A percentile compares a stretch with the other conserved stretches of the same genome.
phyloP scores from a whole-genome alignment of 164 flowering plant genomes.

The Santalum album region DNA sequence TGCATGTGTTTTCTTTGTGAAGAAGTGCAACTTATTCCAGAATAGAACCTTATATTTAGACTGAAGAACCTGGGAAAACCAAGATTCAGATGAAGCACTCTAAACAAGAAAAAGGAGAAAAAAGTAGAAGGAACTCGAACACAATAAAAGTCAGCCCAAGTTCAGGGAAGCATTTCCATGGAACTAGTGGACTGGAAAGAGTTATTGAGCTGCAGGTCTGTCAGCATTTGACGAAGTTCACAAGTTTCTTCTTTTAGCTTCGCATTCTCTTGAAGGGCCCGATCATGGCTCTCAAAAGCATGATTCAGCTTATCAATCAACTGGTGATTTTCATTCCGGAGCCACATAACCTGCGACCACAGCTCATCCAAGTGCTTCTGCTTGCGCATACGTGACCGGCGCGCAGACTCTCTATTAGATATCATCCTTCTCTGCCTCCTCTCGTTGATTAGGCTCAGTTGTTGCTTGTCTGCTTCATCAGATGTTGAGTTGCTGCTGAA shows the following conservation, averaged over 20 bases:
- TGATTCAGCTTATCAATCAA: constrained; percentile 71
- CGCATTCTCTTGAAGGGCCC: constrained; percentile 54
- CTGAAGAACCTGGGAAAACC: too few relatives aligned
- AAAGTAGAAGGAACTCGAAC: background rate
- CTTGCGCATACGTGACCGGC: constrained; percentile 89
- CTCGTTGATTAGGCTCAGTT: constrained; percentile 55
- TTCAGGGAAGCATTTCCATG: constrained; percentile 26
- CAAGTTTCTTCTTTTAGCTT: constrained; percentile 61
- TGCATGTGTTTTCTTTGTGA: too few relatives aligned
- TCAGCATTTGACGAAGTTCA: constrained; percentile 56
- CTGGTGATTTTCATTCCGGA: constrained; percentile 70
- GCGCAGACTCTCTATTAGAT: constrained; percentile 90
- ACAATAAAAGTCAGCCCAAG: constrained; percentile 7
- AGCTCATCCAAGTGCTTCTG: constrained; percentile 91
- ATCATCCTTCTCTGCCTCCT: constrained; percentile 88
- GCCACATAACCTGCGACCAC: constrained; percentile 76
- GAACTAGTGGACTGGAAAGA: constrained; percentile 34
- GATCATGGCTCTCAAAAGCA: constrained; percentile 54
- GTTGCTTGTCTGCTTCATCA: constrained; percentile 79
- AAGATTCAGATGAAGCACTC: background rate
- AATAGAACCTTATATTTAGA: too few relatives aligned
- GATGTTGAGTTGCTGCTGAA: constrained; percentile 71
- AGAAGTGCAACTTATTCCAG: too few relatives aligned
- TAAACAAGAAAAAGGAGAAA: constrained; percentile 3
- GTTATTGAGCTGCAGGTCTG: constrained; percentile 39